These are phyloP conservation scores for Scytalidium sp. DNA, from an alignment of 2,329 filamentous ascomycete genomes.

Conservation along the genomic window DNA sequence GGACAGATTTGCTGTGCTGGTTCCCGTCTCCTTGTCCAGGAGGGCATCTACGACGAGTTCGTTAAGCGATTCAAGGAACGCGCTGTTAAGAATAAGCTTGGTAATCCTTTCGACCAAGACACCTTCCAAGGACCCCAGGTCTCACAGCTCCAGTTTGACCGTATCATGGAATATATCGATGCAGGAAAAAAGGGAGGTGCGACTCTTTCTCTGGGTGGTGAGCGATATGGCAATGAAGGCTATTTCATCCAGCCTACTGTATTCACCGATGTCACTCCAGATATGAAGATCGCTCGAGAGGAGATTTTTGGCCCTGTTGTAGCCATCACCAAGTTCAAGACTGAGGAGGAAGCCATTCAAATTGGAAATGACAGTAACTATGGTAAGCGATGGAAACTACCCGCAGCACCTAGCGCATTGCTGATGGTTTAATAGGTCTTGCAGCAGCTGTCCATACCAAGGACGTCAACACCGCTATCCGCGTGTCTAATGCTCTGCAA, in stretches of 20 bases:
- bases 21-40: slow-evolving; percentile 14
- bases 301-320: slow-evolving; percentile 62
- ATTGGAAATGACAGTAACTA: slow-evolving; percentile 59
- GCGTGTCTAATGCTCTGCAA: slow-evolving; percentile 42
- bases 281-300: slow-evolving; percentile 28
- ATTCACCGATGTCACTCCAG: slow-evolving; percentile 8
- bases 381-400: too few species aligned
- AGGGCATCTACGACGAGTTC: slow-evolving; percentile 11
- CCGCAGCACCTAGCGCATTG: too few species aligned
- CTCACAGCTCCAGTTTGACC: slow-evolving; percentile 7
- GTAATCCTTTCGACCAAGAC: slow-evolving; percentile 32
- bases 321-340: slow-evolving; percentile 48
- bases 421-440: too few species aligned
- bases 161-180: slow-evolving; percentile 5
- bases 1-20: slow-evolving; percentile 41
- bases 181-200: slow-evolving; percentile 6
- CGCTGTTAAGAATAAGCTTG: slow-evolving; percentile 4
- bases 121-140: slow-evolving; percentile 45
- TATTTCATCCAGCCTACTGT: slow-evolving; percentile 11
- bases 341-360: slow-evolving; percentile 52
- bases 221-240: slow-evolving; percentile 20
- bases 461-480: slow-evolving; percentile 35
- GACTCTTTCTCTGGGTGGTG: slow-evolving; percentile 5
- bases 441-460: slow-evolving; percentile 48
- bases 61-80: slow-evolving; percentile 28